These are phyloP conservation scores for Mucor piriformis DNA, from an alignment of 371 early-diverging fungal genomes.

Conservation along the genomic window DNA sequence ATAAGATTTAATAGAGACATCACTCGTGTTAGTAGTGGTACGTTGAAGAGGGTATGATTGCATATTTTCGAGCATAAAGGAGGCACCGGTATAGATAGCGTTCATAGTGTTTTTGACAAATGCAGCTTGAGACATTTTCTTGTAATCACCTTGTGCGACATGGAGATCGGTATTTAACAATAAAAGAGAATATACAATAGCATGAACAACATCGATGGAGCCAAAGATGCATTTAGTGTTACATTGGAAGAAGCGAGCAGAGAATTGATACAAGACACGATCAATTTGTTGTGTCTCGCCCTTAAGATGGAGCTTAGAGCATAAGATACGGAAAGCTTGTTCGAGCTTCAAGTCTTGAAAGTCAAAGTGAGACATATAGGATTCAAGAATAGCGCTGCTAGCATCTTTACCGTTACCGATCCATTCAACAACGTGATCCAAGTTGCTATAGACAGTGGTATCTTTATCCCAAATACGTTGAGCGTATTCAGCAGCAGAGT, in stretches of 20 bases:
- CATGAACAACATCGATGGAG: slow-evolving; percentile 71
- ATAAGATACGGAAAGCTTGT: slow-evolving; percentile 71
- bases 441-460: slow-evolving; percentile 35
- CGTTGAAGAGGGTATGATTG: slow-evolving; percentile 15
- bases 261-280: slow-evolving; percentile 73
- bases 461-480: slow-evolving; percentile 47
- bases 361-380: slow-evolving; percentile 74
- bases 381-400: slow-evolving; percentile 56
- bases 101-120: slow-evolving; percentile 57
- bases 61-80: slow-evolving; percentile 10
- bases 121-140: slow-evolving; percentile 56
- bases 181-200: slow-evolving; percentile 79
- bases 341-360: slow-evolving; percentile 70
- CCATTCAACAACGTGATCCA: slow-evolving; percentile 45
- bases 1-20: slow-evolving; percentile 4
- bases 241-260: slow-evolving; percentile 73
- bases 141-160: slow-evolving; percentile 64
- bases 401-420: slow-evolving; percentile 48
- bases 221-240: slow-evolving; percentile 59
- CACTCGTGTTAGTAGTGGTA: slow-evolving; percentile 12
- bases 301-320: slow-evolving; percentile 70
- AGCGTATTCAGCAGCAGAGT: slow-evolving; percentile 23
- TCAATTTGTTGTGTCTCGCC: slow-evolving; percentile 89
- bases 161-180: slow-evolving; percentile 91
- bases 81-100: slow-evolving; percentile 27